phyloP scores from a whole-genome alignment of 495 filamentous ascomycete genomes.

The Penicillium flavigenum region DNA sequence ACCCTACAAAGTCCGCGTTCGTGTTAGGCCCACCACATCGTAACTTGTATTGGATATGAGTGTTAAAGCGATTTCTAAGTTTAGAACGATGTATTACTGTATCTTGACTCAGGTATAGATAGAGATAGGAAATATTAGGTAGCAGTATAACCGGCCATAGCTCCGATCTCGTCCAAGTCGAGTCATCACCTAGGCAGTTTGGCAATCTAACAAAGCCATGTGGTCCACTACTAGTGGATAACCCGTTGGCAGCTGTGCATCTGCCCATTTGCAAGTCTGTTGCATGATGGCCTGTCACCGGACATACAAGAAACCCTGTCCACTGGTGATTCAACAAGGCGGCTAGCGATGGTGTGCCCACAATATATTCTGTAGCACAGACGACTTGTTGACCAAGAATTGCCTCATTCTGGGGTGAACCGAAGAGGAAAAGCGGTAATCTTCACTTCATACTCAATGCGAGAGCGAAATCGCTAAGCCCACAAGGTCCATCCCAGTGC shows the following conservation, averaged over 20 bases:
- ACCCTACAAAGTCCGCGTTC: not conserved
- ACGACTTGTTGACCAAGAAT: not conserved
- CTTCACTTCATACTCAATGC: not conserved
- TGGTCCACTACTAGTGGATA: slow-evolving; percentile 2
- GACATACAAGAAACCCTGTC: not conserved
- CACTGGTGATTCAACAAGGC: not conserved
- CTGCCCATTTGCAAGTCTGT: not conserved
- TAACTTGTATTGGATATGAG: not conserved
- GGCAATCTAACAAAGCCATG: not conserved
- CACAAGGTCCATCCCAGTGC: not conserved
- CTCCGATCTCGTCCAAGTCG: not conserved
- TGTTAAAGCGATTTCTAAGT: not conserved
- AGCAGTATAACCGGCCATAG: not conserved
- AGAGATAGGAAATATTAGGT: not conserved
- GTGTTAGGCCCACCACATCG: not conserved
- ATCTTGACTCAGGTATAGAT: not conserved
- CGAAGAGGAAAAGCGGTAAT: not conserved
- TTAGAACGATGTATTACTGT: not conserved
- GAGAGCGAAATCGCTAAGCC: not conserved
- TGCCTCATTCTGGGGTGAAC: not conserved
- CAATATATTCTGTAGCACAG: not conserved
- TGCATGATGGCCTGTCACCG: slow-evolving; percentile 7
- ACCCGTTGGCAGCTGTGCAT: not conserved
- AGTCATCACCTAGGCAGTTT: slow-evolving; percentile 2
- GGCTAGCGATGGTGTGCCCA: not conserved